Evolutionary conservation across 345 rosid species (phyloP).

Genomic region (Camelina sativa): DNA sequence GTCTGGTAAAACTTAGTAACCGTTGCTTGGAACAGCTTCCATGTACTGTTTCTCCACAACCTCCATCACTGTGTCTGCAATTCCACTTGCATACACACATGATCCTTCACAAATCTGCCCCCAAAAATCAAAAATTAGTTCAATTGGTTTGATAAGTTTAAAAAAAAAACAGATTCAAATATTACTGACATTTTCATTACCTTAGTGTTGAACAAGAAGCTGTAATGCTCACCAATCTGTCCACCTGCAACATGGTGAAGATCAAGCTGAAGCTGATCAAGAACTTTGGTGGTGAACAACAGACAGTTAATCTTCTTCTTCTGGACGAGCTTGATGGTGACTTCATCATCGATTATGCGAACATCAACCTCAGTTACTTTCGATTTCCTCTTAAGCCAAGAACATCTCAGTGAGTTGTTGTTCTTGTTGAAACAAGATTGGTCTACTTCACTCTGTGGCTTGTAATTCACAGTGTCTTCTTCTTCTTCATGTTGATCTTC

Average conservation of each 20-base stretch:
- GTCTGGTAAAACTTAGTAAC: constrained; percentile 30
- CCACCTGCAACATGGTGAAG: constrained; percentile 86
- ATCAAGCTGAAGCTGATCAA: constrained; percentile 76
- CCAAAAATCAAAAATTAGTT: background rate
- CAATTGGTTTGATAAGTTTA: background rate
- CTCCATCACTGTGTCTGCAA: constrained; percentile 80
- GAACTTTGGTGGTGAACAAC: constrained; percentile 67
- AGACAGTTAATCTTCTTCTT: constrained; percentile 77
- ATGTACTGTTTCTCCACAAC: constrained; percentile 68
- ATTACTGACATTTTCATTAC: constrained; percentile 40
- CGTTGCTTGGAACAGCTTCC: constrained; percentile 48
- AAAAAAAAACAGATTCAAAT: background rate
- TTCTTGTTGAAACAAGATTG: constrained; percentile 50
- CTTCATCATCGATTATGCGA: constrained; percentile 75
- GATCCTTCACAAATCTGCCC: constrained; percentile 46
- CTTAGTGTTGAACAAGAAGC: constrained; percentile 84
- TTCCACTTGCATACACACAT: constrained; percentile 61
- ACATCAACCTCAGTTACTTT: constrained; percentile 80
- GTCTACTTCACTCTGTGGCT: constrained; percentile 50
- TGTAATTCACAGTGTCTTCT: constrained; percentile 47
- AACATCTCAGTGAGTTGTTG: constrained; percentile 58
- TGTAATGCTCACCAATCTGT: constrained; percentile 71
- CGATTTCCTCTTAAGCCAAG: constrained; percentile 86
- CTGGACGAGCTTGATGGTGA: constrained; percentile 76
- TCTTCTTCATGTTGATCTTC: constrained; percentile 34